These are phyloP conservation scores for Malus hybrid DNA, from an alignment of 331 rosid species.

Conservation along the genomic window DNA sequence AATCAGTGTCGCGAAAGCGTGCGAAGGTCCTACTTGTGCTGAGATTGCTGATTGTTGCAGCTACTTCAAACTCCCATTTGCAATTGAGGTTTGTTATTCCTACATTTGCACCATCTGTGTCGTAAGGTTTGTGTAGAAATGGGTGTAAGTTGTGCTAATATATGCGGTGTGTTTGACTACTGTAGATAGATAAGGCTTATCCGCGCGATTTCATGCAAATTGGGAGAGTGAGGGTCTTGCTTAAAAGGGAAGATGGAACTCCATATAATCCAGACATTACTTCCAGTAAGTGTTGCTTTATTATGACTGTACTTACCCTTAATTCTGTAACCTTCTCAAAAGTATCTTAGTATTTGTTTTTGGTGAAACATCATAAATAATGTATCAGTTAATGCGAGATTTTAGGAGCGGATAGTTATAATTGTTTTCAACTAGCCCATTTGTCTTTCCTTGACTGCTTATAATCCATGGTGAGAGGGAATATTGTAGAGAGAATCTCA, in stretches of 20 bases:
- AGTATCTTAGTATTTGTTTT: background rate
- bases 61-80: slow-evolving; percentile 63
- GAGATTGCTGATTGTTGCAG: slow-evolving; percentile 85
- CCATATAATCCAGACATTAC: slow-evolving; percentile 52
- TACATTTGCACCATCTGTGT: background rate
- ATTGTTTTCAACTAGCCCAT: background rate
- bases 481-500: background rate
- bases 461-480: no score
- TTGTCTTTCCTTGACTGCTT: no score
- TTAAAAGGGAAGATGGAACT: slow-evolving; percentile 77
- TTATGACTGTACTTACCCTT: background rate
- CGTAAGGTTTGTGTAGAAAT: background rate
- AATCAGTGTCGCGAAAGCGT: background rate
- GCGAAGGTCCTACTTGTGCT: slow-evolving; percentile 34
- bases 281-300: slow-evolving; percentile 46
- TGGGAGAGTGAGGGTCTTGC: slow-evolving; percentile 76
- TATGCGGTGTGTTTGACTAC: background rate
- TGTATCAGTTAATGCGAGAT: background rate
- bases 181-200: slow-evolving; percentile 77
- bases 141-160: background rate
- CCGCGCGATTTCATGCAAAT: slow-evolving; percentile 90
- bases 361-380: background rate
- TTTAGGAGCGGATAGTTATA: background rate
- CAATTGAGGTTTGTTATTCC: slow-evolving; percentile 55
- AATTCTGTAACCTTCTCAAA: background rate